A percentile compares a stretch with the other conserved stretches of the same genome.
These are phyloP conservation scores for Lyophyllum shimeji DNA, from an alignment of 768 basidiomycete species.

Conservation along the genomic window DNA sequence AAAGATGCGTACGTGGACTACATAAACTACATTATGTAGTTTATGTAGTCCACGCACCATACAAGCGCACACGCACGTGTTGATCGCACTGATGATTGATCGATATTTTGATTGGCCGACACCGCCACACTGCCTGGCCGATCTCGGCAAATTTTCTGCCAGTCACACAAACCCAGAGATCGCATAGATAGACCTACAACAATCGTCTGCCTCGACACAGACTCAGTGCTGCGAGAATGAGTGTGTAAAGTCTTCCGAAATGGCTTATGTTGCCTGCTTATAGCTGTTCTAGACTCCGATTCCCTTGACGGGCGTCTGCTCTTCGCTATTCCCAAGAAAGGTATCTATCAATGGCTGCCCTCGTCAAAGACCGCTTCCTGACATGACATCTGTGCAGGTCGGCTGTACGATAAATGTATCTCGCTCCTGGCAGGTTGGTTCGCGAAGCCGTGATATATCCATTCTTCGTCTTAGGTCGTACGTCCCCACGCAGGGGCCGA, in stretches of 20 bases:
- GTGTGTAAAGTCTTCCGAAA: slow-evolving; percentile 2
- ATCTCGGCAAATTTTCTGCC: not conserved
- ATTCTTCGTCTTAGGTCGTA: slow-evolving; percentile 3
- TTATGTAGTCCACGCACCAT: too few relatives aligned
- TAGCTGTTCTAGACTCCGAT: slow-evolving; percentile 55
- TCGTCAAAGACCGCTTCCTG: not conserved
- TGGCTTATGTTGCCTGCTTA: not conserved
- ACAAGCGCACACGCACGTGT: too few relatives aligned
- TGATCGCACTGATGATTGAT: not conserved
- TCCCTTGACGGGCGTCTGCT: slow-evolving; percentile 81
- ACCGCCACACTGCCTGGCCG: not conserved
- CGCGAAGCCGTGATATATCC: not conserved
- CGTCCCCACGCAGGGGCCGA: slow-evolving; percentile 74
- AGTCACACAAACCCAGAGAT: not conserved
- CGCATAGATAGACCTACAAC: not conserved
- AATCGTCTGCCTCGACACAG: not conserved
- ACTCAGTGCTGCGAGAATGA: slow-evolving; percentile 10
- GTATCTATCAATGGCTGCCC: slow-evolving; percentile 32
- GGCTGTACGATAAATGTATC: slow-evolving; percentile 89
- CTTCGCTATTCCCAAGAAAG: slow-evolving; percentile 98
- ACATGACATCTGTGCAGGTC: slow-evolving; percentile 16
- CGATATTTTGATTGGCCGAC: not conserved
- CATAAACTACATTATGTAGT: too few relatives aligned
- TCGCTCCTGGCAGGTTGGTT: slow-evolving; percentile 78
- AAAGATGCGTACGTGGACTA: too few relatives aligned